Conservation (phyloP, 2,329 filamentous ascomycete genomes). For the Colletotrichum tropicicola region DNA sequence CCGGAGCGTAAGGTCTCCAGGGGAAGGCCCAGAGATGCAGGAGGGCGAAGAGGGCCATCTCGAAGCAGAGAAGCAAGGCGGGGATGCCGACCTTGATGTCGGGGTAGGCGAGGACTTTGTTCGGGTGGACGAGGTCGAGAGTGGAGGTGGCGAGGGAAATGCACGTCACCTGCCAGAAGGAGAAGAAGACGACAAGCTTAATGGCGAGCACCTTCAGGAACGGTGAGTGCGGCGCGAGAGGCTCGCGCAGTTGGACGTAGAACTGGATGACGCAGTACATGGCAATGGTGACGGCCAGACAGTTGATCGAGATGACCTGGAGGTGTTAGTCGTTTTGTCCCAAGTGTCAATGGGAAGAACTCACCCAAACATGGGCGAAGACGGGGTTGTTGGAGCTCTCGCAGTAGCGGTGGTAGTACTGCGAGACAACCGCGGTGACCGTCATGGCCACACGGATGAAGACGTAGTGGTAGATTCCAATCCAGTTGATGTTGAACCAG, state of each 20-base stretch:
- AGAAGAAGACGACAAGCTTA: constrained; percentile 91
- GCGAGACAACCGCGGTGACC: constrained; percentile 76
- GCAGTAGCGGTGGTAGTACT: constrained; percentile 78
- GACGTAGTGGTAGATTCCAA: constrained; percentile 86
- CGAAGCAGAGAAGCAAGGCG: constrained; percentile 78
- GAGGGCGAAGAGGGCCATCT: constrained; percentile 84
- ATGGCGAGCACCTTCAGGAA: constrained; percentile 87
- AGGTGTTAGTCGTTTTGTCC: constrained; percentile 4
- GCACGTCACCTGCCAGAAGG: constrained; percentile 79
- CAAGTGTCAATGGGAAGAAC: constrained; percentile 29
- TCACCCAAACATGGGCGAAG: constrained; percentile 87
- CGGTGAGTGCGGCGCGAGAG: constrained; percentile 74
- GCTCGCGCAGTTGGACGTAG: constrained; percentile 77
- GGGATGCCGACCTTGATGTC: constrained; percentile 87
- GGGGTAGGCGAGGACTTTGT: constrained; percentile 69
- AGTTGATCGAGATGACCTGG: constrained; percentile 74
- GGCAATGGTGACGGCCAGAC: constrained; percentile 77
- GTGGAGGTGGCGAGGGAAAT: constrained; percentile 63
- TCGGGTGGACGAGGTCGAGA: constrained; percentile 70
- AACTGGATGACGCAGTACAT: constrained; percentile 93
- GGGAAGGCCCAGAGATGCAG: constrained; percentile 87
- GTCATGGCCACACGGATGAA: constrained; percentile 84
- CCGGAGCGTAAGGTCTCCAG: constrained; percentile 72
- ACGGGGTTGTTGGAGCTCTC: constrained; percentile 79
- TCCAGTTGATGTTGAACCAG: constrained; percentile 91